A percentile compares a stretch with the other conserved stretches of the same genome.
phyloP scores from a whole-genome alignment of 139 green algal genomes.

The Spirogloea muscicola region DNA sequence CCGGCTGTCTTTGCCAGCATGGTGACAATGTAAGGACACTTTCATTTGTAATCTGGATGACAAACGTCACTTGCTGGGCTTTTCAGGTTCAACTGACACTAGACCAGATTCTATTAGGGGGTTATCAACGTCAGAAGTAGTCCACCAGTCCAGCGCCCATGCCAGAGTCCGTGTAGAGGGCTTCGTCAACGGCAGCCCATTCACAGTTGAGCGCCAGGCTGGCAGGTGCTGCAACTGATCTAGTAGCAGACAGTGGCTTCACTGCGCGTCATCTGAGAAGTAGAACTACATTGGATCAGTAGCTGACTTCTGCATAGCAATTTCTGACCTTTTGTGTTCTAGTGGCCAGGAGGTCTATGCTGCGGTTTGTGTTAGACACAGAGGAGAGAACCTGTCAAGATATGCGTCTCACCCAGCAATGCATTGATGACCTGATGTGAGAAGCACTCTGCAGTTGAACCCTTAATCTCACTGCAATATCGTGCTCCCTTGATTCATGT shows the following conservation, averaged over 20 bases:
- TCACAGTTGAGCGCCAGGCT: slow-evolving; percentile 27
- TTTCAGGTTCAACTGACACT: slow-evolving; percentile 31
- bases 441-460: no score
- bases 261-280: no score
- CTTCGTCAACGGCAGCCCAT: slow-evolving; percentile 23
- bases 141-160: slow-evolving; percentile 9
- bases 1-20: neutral
- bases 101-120: slow-evolving; percentile 3
- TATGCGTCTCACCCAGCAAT: slow-evolving; percentile 36
- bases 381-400: slow-evolving; percentile 40
- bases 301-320: no score
- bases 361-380: slow-evolving; percentile 32
- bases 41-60: neutral
- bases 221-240: slow-evolving; percentile 19
- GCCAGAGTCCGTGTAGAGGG: slow-evolving; percentile 27
- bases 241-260: no score
- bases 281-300: no score
- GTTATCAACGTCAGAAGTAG: slow-evolving; percentile 17
- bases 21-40: neutral
- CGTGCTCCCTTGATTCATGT: no score
- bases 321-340: neutral
- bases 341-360: slow-evolving; percentile 1
- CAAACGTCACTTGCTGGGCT: neutral
- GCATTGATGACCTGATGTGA: slow-evolving; percentile 41
- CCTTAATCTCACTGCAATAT: no score